Evolutionary conservation across 169 alveolate genomes (phyloP), one percentile per base, ranked within the genome.

Genomic region (Cryptosporidium bovis): DNA sequence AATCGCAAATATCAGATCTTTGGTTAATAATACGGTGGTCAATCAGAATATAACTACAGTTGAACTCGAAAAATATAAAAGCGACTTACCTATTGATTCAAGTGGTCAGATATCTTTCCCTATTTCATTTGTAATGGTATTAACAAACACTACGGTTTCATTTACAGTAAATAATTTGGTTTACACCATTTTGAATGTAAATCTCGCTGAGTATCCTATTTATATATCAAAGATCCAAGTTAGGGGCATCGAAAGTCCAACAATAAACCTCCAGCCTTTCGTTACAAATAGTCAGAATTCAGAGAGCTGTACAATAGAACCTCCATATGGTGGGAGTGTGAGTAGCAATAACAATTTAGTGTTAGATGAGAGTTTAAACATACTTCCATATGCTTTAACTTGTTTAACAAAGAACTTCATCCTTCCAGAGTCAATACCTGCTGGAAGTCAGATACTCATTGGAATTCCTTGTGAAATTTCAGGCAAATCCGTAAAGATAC

Each of bases 1-100:
- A 2, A n/a, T 20, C 3, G 71, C 51, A 7, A 77, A 13, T 13
- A 2, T 77, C 29, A 40, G 64, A 13, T 77, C 87, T 6, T 24
- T 77, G 48, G 87, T 77, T 2, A 77, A 77, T n/a, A 71, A 66
- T 1, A 77, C 87, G 10, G 18, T n/a, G 44, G 87, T 77, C 10
- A 60, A 24, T 18, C 50, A 18, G 4, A 48, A 24, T 15, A n/a
- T 62, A 16, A 77, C 71, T 8, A 16, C 71, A 4, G 29, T 77
- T 31, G 65, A 36, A 10, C 51, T 77, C 13, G 33, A 27, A 13
- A 50, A 44, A 1, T 36, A 20, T 24, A 48, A 20, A 18, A 62
- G 46, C 18, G 83, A 69, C 15, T 69, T 69, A 15, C n/a, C 83
- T 2, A 24, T 69, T 0, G 36, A 16, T 34, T 12, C 8, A 10